phyloP scores from a whole-genome alignment of 208 protist species.

The Trypanosoma melophagium region DNA sequence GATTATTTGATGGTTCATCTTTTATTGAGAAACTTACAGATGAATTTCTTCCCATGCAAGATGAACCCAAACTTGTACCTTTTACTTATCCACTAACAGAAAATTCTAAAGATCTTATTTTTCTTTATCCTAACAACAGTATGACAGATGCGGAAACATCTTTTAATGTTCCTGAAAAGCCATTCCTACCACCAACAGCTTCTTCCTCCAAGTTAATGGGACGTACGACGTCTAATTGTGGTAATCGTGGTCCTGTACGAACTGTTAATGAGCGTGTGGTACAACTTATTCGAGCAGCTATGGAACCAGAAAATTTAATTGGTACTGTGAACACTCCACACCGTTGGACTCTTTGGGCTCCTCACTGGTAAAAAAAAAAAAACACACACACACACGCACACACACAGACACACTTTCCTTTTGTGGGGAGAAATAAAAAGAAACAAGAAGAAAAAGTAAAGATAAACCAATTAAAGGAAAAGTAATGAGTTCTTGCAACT shows the following conservation, averaged over 20 bases:
- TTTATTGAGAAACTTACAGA: constrained; percentile 67
- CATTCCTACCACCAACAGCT: constrained; percentile 6
- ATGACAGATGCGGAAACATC: neutral
- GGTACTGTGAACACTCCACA: constrained; percentile 53
- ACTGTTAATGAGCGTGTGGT: constrained; percentile 47
- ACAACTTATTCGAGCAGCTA: constrained; percentile 52
- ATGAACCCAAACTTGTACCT: constrained; percentile 12
- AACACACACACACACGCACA: neutral
- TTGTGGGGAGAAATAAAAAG: neutral
- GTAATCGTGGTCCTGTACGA: neutral
- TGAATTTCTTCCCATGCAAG: constrained; percentile 47
- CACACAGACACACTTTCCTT: neutral
- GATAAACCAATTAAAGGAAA: no score
- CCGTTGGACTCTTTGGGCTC: constrained; percentile 64
- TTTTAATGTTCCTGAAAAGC: neutral
- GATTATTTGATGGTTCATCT: constrained; percentile 66
- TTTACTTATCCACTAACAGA: constrained; percentile 9
- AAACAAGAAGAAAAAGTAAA: neutral
- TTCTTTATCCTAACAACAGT: constrained; percentile 4
- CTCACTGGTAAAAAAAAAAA: constrained; percentile 62
- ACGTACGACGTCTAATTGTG: no score
- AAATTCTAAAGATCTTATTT: constrained; percentile 13
- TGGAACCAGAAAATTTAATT: constrained; percentile 42
- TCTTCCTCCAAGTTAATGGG: no score
- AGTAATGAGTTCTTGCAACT: no score